Conservation (phyloP, 345 rosid species). For the Viola odorata region DNA sequence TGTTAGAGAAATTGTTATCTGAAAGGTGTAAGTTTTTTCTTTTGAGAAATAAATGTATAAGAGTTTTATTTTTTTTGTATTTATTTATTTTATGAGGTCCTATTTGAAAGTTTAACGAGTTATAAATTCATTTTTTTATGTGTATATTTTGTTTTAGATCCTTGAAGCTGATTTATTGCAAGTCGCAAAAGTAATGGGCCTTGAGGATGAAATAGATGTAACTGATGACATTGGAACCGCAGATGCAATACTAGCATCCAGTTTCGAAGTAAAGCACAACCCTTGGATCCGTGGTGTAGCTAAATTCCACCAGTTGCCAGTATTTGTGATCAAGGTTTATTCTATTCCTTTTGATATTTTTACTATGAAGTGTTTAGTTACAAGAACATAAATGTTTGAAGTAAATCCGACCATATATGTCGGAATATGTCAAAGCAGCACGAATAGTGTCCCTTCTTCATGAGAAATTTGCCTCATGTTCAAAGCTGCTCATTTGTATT, state of each 20-base stretch:
- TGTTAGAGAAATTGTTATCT: too few relatives aligned
- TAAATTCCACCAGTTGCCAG: slow-evolving; percentile 66
- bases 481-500: neutral
- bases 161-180: slow-evolving; percentile 79
- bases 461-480: neutral
- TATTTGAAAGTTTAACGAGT: neutral
- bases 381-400: neutral
- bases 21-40: neutral
- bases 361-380: neutral
- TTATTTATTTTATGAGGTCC: too few relatives aligned
- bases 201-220: slow-evolving; percentile 60
- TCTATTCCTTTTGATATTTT: neutral
- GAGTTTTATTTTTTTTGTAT: too few relatives aligned
- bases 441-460: neutral
- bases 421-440: neutral
- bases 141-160: slow-evolving; percentile 38
- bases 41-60: too few relatives aligned
- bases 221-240: slow-evolving; percentile 83
- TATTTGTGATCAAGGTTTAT: slow-evolving; percentile 74
- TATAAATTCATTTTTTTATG: slow-evolving; percentile 13
- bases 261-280: slow-evolving; percentile 69
- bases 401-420: neutral
- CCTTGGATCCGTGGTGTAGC: slow-evolving; percentile 83
- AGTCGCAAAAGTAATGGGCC: slow-evolving; percentile 90
- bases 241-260: slow-evolving; percentile 74